These are phyloP conservation scores for Priceomyces carsonii DNA, from an alignment of 805 yeast species.

Conservation along the genomic window DNA sequence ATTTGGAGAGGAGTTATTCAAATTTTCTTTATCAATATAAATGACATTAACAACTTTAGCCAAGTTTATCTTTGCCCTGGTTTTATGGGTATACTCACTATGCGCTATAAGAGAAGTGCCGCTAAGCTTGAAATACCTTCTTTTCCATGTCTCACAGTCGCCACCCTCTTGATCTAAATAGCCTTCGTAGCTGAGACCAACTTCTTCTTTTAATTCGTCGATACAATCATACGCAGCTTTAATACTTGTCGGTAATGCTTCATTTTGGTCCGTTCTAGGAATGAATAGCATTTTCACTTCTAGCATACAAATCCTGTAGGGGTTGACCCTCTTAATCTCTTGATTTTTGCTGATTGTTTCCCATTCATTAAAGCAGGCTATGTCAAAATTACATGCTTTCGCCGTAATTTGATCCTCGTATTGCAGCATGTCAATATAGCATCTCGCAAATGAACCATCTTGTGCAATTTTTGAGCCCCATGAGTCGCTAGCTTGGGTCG, in stretches of 20 bases:
- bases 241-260: conserved; percentile 71
- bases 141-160: conserved; percentile 72
- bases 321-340: conserved; percentile 36
- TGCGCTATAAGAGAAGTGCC: conserved; percentile 77
- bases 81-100: conserved; percentile 64
- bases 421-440: conserved; percentile 63
- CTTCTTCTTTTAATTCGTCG: conserved; percentile 30
- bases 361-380: conserved; percentile 86
- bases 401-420: conserved; percentile 59
- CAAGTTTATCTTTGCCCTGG: conserved; percentile 76
- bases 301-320: conserved; percentile 65
- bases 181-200: conserved; percentile 52
- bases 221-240: conserved; percentile 42
- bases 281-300: conserved; percentile 68
- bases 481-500: conserved; percentile 53
- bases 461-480: conserved; percentile 69
- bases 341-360: conserved; percentile 34
- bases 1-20: conserved; percentile 26
- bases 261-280: conserved; percentile 60
- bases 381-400: conserved; percentile 46
- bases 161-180: conserved; percentile 89
- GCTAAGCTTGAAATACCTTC: conserved; percentile 71
- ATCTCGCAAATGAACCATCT: conserved; percentile 88
- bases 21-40: conserved; percentile 42
- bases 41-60: conserved; percentile 60